Conservation (phyloP, 345 rosid species). For the Rhodamnia argentea region DNA sequence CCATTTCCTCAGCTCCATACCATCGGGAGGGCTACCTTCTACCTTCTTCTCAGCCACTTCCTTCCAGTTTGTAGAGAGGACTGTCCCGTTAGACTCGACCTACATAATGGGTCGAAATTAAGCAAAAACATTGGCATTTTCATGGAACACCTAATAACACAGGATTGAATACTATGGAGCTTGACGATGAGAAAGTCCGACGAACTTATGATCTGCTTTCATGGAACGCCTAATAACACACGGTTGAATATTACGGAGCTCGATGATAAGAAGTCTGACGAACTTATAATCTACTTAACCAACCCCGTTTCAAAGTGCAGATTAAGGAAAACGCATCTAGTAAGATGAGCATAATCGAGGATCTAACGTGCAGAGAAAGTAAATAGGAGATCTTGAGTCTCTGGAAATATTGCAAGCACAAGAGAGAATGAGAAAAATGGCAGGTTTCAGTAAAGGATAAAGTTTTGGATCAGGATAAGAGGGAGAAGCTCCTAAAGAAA, state of each 20-base stretch:
- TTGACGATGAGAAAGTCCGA: neutral
- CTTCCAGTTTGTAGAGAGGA: slow-evolving; percentile 75
- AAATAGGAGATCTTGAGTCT: neutral
- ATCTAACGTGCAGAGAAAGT: neutral
- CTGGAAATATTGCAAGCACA: neutral
- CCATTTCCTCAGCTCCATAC: slow-evolving; percentile 84
- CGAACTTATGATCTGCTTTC: neutral
- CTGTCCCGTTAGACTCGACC: slow-evolving; percentile 78
- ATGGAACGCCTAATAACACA: neutral
- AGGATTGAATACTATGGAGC: neutral
- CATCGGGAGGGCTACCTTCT: slow-evolving; percentile 71
- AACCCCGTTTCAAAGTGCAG: neutral
- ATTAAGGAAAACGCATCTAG: neutral
- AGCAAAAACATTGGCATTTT: neutral
- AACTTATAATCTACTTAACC: neutral
- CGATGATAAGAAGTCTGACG: neutral
- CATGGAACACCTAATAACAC: neutral
- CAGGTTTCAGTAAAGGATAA: neutral
- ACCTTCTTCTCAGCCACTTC: slow-evolving; percentile 72
- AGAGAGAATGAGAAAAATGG: neutral
- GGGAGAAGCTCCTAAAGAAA: neutral
- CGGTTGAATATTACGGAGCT: neutral
- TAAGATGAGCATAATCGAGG: neutral
- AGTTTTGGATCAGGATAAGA: neutral
- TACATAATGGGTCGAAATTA: slow-evolving; percentile 1